Base-by-base conservation (phyloP, 2,329 filamentous ascomycete genomes). In the Ustulina deusta region DNA sequence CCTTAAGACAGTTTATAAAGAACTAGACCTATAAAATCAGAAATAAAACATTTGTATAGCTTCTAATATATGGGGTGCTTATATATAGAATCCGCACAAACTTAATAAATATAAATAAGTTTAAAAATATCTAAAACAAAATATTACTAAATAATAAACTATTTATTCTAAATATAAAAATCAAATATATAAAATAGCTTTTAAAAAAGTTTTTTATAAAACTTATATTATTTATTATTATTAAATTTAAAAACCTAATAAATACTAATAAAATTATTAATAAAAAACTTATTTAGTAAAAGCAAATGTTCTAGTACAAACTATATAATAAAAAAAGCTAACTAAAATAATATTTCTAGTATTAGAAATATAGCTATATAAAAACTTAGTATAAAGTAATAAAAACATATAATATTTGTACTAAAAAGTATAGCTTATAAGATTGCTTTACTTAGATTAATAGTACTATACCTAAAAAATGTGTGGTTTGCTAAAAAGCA, bases 111-210 rank as follows among this genome's bases (percentile, higher is more conserved):
- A 54, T 54, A 27, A 27, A 54, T 4, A 54, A 54, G 11, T 34
- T 27, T 36, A 27, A 54, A 54, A 17, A 32, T 27, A 54, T 54
- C 49, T 27, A 27, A 54, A 36, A 20, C 49, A 27, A 54, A 54
- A 54, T 54, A 54, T 20, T 54, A 54, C 27, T 52, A n/a, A 22
- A 32, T 5, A 51, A 29, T n/a, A 51, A 48, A n/a, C n/a, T 48
- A 22, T 48, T 48, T 48, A 48, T 48, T 48, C 22, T 48, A 34
- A 34, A 34, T 34, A 34, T 34, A 34, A n/a, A n/a, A n/a, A n/a
- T n/a, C n/a, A n/a, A n/a, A n/a, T n/a, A n/a, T n/a, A n/a, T 55
- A 3, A 13, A 13, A 13, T 40, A 40, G 38, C 38, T 40, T n/a
- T n/a, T n/a, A n/a, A n/a, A n/a, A n/a, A n/a, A n/a, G n/a, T n/a